Conservation (phyloP, 148 eudicot species). For the Arbutus unedo region DNA sequence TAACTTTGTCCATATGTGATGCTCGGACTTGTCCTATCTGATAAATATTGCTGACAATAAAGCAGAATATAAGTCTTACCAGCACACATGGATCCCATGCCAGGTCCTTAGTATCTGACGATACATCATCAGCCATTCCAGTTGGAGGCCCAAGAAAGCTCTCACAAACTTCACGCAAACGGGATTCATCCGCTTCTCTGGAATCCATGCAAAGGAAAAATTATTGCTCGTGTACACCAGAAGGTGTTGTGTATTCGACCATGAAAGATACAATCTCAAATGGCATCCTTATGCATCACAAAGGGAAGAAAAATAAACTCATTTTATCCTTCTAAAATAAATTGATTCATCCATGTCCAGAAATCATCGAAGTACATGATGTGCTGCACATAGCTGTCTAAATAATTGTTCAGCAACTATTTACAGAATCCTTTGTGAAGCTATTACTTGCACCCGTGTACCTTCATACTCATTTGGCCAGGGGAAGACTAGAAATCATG, state of each 20-base stretch:
- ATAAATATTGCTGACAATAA: neutral
- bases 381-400: neutral
- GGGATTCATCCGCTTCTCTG: constrained; percentile 92
- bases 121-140: constrained; percentile 65
- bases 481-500: neutral
- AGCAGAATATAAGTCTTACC: constrained; percentile 41
- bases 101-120: constrained; percentile 44
- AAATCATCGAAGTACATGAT: neutral
- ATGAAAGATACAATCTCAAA: neutral
- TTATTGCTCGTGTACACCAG: neutral
- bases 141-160: constrained; percentile 93
- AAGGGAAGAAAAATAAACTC: neutral
- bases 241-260: neutral
- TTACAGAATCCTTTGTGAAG: neutral
- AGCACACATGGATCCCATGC: constrained; percentile 93
- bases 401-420: neutral
- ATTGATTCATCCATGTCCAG: neutral
- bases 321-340: neutral
- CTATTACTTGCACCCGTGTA: neutral
- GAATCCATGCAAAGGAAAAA: constrained; percentile 4
- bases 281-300: neutral
- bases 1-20: neutral
- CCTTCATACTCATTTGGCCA: neutral
- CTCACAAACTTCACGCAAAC: constrained; percentile 93
- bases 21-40: neutral